Conservation (phyloP, 768 basidiomycete species). For the Trametes coccinea region DNA sequence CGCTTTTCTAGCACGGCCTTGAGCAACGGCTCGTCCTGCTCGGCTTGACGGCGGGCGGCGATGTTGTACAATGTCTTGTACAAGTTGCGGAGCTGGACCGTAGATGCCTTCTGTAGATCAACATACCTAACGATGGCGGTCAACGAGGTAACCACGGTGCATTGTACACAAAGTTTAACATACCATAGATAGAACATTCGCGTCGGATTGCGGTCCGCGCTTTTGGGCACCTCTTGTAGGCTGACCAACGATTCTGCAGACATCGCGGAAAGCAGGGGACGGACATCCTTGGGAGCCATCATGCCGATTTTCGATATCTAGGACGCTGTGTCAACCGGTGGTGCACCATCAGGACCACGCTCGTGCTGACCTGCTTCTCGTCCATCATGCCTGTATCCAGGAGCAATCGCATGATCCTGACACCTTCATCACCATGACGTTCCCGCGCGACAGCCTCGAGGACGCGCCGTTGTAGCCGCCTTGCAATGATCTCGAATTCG, state of each 20-base stretch:
- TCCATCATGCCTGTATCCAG: constrained; percentile 88
- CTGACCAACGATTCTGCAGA: constrained; percentile 82
- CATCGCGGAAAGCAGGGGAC: constrained; percentile 76
- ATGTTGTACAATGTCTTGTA: constrained; percentile 94
- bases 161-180: constrained; percentile 14
- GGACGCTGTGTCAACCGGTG: not conserved
- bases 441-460: constrained; percentile 81
- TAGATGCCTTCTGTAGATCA: constrained; percentile 81
- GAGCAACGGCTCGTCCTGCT: constrained; percentile 65
- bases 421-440: constrained; percentile 79
- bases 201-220: constrained; percentile 84
- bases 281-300: constrained; percentile 87
- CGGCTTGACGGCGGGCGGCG: constrained; percentile 66
- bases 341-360: not conserved
- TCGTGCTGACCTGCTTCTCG: constrained; percentile 74
- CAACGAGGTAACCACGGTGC: constrained; percentile 7
- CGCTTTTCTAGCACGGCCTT: constrained; percentile 78
- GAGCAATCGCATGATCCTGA: constrained; percentile 78
- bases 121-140: constrained; percentile 67
- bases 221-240: constrained; percentile 91
- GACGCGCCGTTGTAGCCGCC: constrained; percentile 65
- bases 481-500: constrained; percentile 73
- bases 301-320: constrained; percentile 93
- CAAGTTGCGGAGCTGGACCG: constrained; percentile 69
- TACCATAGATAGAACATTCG: constrained; percentile 93